These are phyloP conservation scores for Vitis vinifera DNA, from an alignment of 164 flowering plant species.

Conservation along the genomic window ASM3070453v1 NC_081809.1:4934001-4934500, in stretches of 20 bases:
- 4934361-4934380: constrained; percentile 6
- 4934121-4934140: background rate
- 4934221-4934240: background rate
- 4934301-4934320: too few species aligned
- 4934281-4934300: too few species aligned
- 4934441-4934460: background rate
- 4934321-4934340: background rate
- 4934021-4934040: background rate
- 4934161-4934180: too few species aligned
- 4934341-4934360: background rate
- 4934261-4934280: too few species aligned
- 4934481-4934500: constrained; percentile 15
- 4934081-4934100: background rate
- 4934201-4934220: background rate
- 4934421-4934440: constrained; percentile 1
- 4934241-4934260: too few species aligned
- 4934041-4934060: constrained; percentile 1
- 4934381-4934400: constrained; percentile 7
- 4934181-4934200: background rate
- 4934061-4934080: background rate
- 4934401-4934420: background rate
- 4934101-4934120: too few species aligned
- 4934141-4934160: background rate
- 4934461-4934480: background rate
- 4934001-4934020: background rate